Base-by-base conservation (phyloP, 1,284 basidiomycete species). In the Hypsizygus ulmarius region DNA sequence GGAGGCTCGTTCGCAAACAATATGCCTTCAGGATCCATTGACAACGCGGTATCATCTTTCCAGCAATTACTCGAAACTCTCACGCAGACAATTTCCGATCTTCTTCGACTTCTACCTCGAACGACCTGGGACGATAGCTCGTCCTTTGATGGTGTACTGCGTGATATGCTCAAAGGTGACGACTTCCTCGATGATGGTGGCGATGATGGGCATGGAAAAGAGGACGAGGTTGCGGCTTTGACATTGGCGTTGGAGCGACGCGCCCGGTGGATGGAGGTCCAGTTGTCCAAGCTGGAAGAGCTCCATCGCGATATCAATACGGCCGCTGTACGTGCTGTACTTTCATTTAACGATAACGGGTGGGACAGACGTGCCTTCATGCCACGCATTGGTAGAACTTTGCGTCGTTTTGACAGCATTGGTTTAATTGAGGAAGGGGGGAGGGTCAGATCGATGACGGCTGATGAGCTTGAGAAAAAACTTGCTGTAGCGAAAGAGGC, bases 181-280 rank as follows among this genome's bases (percentile, higher is more conserved):
- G 87, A 90, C 60, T 87, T 89, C 59, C 70, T 88, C 39, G 88
- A 90, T 53, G 87, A 89, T 52, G 74, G 73, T 3, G 79, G 78
- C 12, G 84, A 87, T 37, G 84, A 84, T 44, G 68, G 70, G 32
- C 67, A 74, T 25, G 77, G 74, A 29, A 82, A 81, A 59, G 85
- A 89, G 53, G 86, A 89, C 59, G 88, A 90, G 62, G 87, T 90
- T 4, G 84, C 84, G 2, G 82, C 84, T n/a, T 69, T 90, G 53
- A 90, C 88, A 0, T 70, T 86, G 40, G 87, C 88, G 7, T 75
- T 91, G 40, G 89, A 91, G 63, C 84, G 87, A 49, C 84, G 89
- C 12, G 89, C 88, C 14, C 78, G 88, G 37, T 91, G 89, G 89
- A 91, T 91, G 89, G 88, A 91, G 66, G 84, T 89, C 21, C 89